Evolutionary conservation across 257 asterid genomes (phyloP), one percentile per base, ranked within the genome.

Genomic region (Lithospermum erythrorhizon): DNA sequence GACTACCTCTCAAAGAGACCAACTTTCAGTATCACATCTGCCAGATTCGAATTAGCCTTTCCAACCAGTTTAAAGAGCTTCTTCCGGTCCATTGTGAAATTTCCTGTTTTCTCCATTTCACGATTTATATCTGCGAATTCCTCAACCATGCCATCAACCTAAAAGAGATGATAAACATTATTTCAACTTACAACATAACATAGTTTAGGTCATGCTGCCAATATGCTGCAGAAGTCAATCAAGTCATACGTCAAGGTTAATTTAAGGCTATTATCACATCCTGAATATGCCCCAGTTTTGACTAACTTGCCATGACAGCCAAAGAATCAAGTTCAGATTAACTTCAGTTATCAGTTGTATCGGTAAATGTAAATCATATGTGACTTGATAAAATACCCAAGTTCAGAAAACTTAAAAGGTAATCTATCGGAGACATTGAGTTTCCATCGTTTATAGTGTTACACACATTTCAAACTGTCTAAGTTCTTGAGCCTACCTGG

Each of bases 101-200:
- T 93, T 23, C 98, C 97, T 1, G 88, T 86, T 79, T 84, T 83
- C 73, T 84, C 96, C 98, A 93, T 89, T 61, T 75, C 84, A 18
- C 97, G 95, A 63, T 93, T 93, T 76, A 93, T 93, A 65, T 82
- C 80, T 30, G 97, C 87, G 70, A 93, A 93, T 61, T 89, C 97
- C 78, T 84, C 85, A 47, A 93, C 95, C 95, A 93, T 89, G 54
- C 95, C 90, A 68, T 93, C 98, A 79, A 93, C 84, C 97, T 89
- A 76, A 27, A n/a, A 55, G 18, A 37, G 59, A 48, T 14, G 55
- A 58, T 37, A 57, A 55, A 58, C 21, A 57, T 22, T 21, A 32
- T 25, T 25, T 70, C 21, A 18, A 7, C 22, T 49, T 32, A 45
- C 21, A 19, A 18, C 9, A 23, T 37, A 29, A 21, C 29, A 41